Conservation (phyloP, 1,139 yeast genomes). For the Blastobotrys ciferrii region DNA sequence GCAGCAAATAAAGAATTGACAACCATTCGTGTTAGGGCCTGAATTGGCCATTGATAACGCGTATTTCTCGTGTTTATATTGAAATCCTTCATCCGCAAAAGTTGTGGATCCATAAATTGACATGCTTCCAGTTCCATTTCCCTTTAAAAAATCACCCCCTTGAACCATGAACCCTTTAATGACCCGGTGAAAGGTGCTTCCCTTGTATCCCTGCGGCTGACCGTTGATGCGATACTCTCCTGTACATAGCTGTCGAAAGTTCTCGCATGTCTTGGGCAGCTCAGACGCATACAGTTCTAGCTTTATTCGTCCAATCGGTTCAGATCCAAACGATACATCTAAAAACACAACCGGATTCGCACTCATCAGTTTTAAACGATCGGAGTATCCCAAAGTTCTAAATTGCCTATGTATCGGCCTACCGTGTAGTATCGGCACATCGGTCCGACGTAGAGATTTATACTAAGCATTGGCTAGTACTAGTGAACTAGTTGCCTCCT, state of each 20-base stretch:
- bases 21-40: slow-evolving; percentile 45
- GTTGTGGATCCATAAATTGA: slow-evolving; percentile 54
- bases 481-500: no score
- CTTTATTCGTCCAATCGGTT: slow-evolving; percentile 43
- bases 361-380: background rate
- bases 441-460: background rate
- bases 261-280: slow-evolving; percentile 50
- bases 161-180: slow-evolving; percentile 71
- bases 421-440: background rate
- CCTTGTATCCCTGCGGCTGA: slow-evolving; percentile 63
- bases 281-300: slow-evolving; percentile 44
- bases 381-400: background rate
- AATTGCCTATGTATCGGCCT: background rate
- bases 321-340: slow-evolving; percentile 7
- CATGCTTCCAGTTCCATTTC: slow-evolving; percentile 48
- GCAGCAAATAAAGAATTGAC: slow-evolving; percentile 42
- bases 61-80: slow-evolving; percentile 54
- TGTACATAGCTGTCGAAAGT: slow-evolving; percentile 55
- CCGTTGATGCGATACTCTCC: slow-evolving; percentile 47
- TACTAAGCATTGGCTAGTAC: no score
- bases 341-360: slow-evolving; percentile 7
- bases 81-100: slow-evolving; percentile 84
- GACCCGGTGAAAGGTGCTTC: slow-evolving; percentile 76
- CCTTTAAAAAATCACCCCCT: slow-evolving; percentile 45
- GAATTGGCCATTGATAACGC: slow-evolving; percentile 45